These are phyloP conservation scores for Agrostemma githago DNA, from an alignment of 148 eudicot species.

Conservation along the genomic window DNA sequence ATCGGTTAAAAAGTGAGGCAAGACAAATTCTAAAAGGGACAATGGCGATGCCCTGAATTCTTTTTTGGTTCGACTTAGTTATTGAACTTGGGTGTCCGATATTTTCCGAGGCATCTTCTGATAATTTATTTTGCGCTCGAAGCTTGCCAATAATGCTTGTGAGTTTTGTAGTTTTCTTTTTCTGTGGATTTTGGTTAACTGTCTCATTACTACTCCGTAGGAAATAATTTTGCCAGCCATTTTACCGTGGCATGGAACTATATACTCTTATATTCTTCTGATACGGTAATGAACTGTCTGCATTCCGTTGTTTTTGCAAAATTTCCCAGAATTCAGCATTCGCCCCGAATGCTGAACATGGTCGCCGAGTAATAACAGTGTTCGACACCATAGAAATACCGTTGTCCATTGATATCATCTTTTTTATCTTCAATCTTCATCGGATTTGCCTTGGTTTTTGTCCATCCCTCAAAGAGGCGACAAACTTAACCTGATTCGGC, in stretches of 20 bases:
- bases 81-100: constrained; percentile 10
- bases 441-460: no score
- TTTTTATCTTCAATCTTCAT: no score
- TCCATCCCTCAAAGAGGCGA: no score
- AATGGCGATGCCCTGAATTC: constrained; percentile 26
- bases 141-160: constrained; percentile 23
- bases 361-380: no score
- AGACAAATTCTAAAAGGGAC: constrained; percentile 4
- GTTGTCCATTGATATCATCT: no score
- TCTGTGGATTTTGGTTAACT: constrained; percentile 5
- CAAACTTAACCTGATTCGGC: no score
- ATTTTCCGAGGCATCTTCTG: constrained; percentile 16
- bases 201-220: constrained; percentile 4
- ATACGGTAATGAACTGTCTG: not conserved
- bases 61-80: constrained; percentile 14
- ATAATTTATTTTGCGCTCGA: constrained; percentile 21
- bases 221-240: constrained; percentile 20
- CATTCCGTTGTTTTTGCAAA: no score
- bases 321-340: no score
- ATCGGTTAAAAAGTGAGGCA: constrained; percentile 34
- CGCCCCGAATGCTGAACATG: no score
- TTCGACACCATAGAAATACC: no score
- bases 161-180: constrained; percentile 15
- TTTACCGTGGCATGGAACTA: constrained; percentile 11
- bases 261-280: not conserved